Evolutionary conservation across 1,284 basidiomycete species (phyloP), one percentile per base, ranked within the genome.

Genomic region (Cryptococcus amylolentus): DNA sequence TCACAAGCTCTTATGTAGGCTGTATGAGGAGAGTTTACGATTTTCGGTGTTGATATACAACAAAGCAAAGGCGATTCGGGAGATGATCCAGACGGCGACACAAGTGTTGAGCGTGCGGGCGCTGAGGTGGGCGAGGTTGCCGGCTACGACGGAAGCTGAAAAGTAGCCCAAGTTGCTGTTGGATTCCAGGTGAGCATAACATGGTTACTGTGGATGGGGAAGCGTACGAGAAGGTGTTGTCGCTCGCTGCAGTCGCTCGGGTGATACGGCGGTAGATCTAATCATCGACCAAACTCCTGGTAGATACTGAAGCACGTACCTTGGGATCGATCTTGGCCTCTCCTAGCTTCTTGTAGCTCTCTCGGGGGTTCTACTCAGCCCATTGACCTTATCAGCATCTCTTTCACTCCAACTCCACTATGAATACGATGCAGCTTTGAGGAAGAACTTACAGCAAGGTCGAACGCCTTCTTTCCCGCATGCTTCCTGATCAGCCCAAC

Each of bases 201-300:
- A 23, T 23, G 23, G 23, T 23, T 23, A 23, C 23, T 23, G 23
- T 23, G 31, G 2, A 35, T 8, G 31, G 10, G 31, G 31, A 35
- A 35, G 31, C 31, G 31, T 10, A 35, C 31, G 10, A 6, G 31
- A 35, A 35, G 5, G 54, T 55, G 55, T 69, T 69, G 41, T 68
- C 60, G 39, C 65, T 61, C 8, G 68, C 68, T n/a, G 64, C 64
- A 26, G 60, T 60, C 26, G 68, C 68, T n/a, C 68, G 53, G 10
- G 40, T 50, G 43, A 66, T 54, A 16, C 57, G 41, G 8, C 58
- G 56, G 35, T 51, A 52, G n/a, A 60, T 13, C 62, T 57, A 9
- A 16, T 23, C 7, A 41, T 23, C 23, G 23, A 23, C 23, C 23
- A 23, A 23, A 23, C 23, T 23, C 23, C 23, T 23, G 23, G 23